These are phyloP conservation scores for Cercospora sojina DNA, from an alignment of 2,329 filamentous ascomycete species.

Conservation along the genomic window DNA sequence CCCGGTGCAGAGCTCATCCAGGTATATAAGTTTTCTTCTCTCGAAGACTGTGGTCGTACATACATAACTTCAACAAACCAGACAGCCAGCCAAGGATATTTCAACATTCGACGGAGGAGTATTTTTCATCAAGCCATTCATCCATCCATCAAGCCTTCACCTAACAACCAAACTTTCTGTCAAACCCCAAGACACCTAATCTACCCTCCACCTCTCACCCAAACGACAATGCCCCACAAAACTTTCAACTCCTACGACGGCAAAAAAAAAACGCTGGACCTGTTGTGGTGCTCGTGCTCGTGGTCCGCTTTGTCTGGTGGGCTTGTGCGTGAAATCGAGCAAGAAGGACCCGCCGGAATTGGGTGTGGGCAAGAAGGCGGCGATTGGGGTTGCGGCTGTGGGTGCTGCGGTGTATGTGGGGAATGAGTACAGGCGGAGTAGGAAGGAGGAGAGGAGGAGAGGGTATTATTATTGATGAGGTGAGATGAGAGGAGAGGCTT, in stretches of 20 bases:
- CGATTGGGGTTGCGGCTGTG: neutral
- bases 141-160: no score
- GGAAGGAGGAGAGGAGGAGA: neutral
- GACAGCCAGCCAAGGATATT: no score
- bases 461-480: neutral
- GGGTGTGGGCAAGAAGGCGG: neutral
- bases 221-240: neutral
- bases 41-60: no score
- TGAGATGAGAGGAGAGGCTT: neutral
- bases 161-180: no score
- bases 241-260: constrained; percentile 3
- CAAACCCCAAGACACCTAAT: neutral
- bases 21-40: no score
- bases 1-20: no score
- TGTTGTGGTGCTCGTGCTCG: constrained; percentile 4
- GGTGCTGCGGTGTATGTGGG: neutral
- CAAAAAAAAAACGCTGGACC: constrained; percentile 1
- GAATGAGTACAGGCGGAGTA: neutral
- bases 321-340: neutral
- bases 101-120: no score
- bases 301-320: constrained; percentile 3
- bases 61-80: no score
- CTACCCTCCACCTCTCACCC: neutral
- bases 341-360: neutral
- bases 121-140: no score